Evolutionary conservation across 2,329 filamentous ascomycete species (phyloP).

Genomic region (Monosporascus ibericus): DNA sequence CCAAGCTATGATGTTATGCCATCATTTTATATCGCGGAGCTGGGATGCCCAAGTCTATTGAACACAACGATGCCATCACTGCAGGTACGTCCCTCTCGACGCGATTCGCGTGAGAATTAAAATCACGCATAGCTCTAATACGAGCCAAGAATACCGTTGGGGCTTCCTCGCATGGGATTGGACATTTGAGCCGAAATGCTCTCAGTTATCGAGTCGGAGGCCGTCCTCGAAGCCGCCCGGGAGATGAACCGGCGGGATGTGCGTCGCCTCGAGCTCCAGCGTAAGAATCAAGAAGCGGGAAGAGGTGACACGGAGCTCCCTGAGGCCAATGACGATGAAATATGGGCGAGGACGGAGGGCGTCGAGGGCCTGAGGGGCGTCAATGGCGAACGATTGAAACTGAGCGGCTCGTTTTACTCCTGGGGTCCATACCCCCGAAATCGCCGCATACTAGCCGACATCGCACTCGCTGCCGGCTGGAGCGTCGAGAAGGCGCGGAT

Average conservation of each 20-base stretch:
- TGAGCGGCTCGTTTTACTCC: constrained; percentile 5
- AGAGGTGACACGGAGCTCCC: not conserved
- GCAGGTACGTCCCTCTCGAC: no score
- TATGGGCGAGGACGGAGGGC: constrained; percentile 6
- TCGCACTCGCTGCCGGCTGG: constrained; percentile 9
- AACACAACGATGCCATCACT: no score
- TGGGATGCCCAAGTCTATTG: no score
- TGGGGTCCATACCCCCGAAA: constrained; percentile 8
- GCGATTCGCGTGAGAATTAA: no score
- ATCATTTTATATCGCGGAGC: no score
- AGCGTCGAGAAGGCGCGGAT: constrained; percentile 5
- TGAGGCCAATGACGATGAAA: constrained; percentile 4
- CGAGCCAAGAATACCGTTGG: no score
- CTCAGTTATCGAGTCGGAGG: constrained; percentile 5
- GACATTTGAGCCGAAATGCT: constrained; percentile 1
- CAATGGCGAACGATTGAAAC: constrained; percentile 3
- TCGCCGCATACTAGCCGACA: constrained; percentile 8
- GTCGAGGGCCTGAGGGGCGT: constrained; percentile 5
- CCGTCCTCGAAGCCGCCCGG: constrained; percentile 7
- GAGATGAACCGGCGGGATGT: constrained; percentile 9
- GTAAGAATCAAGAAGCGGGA: not conserved
- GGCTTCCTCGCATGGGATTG: no score
- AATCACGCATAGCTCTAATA: no score
- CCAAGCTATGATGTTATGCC: no score
- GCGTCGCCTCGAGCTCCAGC: not conserved